A percentile compares a stretch with the other conserved stretches of the same genome.
These are phyloP conservation scores for Hippophae rhamnoides DNA, from an alignment of 306 rosid species.

Conservation along the genomic window DNA sequence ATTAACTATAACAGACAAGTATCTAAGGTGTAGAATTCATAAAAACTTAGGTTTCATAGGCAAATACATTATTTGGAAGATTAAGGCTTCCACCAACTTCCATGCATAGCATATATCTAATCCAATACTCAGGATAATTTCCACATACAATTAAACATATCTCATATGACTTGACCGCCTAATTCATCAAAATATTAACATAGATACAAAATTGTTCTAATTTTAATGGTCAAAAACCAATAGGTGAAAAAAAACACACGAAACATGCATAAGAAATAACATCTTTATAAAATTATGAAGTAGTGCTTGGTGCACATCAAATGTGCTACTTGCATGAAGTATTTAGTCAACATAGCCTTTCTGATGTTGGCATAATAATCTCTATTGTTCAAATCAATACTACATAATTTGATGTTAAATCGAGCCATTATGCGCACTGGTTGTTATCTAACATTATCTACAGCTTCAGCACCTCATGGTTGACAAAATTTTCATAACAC, in stretches of 20 bases:
- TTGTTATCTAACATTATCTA: conserved; percentile 88
- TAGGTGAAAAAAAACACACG: conserved; percentile 31
- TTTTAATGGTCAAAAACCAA: conserved; percentile 24
- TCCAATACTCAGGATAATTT: conserved; percentile 95
- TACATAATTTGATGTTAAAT: conserved; percentile 78
- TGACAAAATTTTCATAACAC: conserved; percentile 45
- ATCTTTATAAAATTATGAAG: conserved; percentile 37
- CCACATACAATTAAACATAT: conserved; percentile 94
- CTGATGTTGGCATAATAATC: conserved; percentile 86
- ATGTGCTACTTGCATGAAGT: conserved; percentile 98
- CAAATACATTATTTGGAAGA: conserved; percentile 86
- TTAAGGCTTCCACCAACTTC: conserved; percentile 66
- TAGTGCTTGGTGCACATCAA: conserved; percentile 85
- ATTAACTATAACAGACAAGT: not conserved
- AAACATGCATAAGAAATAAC: conserved; percentile 69
- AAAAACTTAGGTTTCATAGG: conserved; percentile 89
- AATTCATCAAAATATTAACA: conserved; percentile 18
- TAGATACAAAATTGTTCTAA: not conserved
- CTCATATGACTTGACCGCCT: conserved; percentile 93
- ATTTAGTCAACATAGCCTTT: conserved; percentile 92
- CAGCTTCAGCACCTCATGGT: conserved; percentile 66
- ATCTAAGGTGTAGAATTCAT: conserved; percentile 20
- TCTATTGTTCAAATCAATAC: conserved; percentile 79
- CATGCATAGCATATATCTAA: conserved; percentile 72
- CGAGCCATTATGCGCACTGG: conserved; percentile 77